These are phyloP conservation scores for Micractinium conductrix DNA, from an alignment of 139 green algal species.

Conservation along the genomic window DNA sequence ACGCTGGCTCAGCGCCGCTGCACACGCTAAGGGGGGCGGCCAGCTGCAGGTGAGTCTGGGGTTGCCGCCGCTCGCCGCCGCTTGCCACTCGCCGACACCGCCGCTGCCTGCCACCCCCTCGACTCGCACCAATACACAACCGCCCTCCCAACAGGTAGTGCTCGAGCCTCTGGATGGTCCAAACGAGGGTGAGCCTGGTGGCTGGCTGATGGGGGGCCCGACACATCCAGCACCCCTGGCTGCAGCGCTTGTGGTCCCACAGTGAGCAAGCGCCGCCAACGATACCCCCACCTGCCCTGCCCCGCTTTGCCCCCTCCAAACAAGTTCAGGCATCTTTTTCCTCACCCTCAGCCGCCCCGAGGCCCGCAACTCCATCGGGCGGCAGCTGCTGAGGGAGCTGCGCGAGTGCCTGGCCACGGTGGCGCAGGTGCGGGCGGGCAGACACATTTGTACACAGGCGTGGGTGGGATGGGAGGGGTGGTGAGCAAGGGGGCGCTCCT, in stretches of 20 bases:
- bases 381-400: constrained; percentile 68
- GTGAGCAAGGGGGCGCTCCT: too few relatives aligned
- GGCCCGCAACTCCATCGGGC: constrained; percentile 79
- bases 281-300: too few relatives aligned
- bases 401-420: constrained; percentile 63
- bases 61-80: neutral
- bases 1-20: neutral
- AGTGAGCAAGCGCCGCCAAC: too few relatives aligned
- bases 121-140: too few relatives aligned
- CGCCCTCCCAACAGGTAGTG: constrained; percentile 7
- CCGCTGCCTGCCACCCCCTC: too few relatives aligned
- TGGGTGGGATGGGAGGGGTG: too few relatives aligned
- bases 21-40: neutral
- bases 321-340: constrained; percentile 70
- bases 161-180: constrained; percentile 64
- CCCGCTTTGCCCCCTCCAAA: constrained; percentile 55
- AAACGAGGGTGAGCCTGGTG: too few relatives aligned
- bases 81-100: too few relatives aligned
- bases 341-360: constrained; percentile 65
- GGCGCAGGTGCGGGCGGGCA: constrained; percentile 40
- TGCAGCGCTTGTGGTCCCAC: too few relatives aligned
- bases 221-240: too few relatives aligned
- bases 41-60: neutral
- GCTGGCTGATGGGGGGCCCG: too few relatives aligned
- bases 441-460: too few relatives aligned